These are phyloP conservation scores for Sarocladium kiliense DNA, from an alignment of 2,329 filamentous ascomycete species.

Conservation along the genomic window DNA sequence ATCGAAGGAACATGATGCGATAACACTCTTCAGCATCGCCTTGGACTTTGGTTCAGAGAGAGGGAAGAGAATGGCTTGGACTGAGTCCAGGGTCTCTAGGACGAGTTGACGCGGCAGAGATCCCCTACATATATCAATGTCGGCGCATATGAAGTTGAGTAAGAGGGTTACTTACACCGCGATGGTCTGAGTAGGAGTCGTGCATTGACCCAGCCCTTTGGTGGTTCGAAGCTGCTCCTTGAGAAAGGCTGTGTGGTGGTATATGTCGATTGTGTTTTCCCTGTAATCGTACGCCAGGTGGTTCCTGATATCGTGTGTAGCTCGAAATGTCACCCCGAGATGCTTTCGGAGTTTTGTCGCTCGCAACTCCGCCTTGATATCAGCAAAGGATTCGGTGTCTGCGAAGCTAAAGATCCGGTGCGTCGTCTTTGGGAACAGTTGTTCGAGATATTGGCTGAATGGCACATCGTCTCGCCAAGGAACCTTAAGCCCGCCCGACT, in stretches of 20 bases:
- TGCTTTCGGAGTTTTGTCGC: slow-evolving; percentile 6
- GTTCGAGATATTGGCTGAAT: neutral
- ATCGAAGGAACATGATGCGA: slow-evolving; percentile 12
- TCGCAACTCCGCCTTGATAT: slow-evolving; percentile 9
- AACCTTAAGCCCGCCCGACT: neutral
- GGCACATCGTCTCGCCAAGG: neutral
- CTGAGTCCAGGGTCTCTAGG: slow-evolving; percentile 13
- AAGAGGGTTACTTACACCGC: neutral
- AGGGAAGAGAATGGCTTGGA: slow-evolving; percentile 14
- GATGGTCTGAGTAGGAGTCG: neutral
- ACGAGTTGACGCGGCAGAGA: slow-evolving; percentile 13
- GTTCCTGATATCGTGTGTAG: slow-evolving; percentile 13
- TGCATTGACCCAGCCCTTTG: neutral
- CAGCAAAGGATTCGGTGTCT: neutral
- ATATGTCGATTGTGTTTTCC: slow-evolving; percentile 11
- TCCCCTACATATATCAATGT: slow-evolving; percentile 8
- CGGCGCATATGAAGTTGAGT: neutral
- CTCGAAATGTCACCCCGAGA: slow-evolving; percentile 7
- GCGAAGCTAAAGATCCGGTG: neutral
- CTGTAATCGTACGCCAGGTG: slow-evolving; percentile 12
- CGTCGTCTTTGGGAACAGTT: neutral
- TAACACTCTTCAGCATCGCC: slow-evolving; percentile 9
- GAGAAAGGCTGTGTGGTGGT: slow-evolving; percentile 12
- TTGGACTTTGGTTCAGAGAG: slow-evolving; percentile 12
- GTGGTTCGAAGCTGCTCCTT: slow-evolving; percentile 14